phyloP scores from a whole-genome alignment of 805 yeast genomes.

The Metschnikowia borealis region DNA sequence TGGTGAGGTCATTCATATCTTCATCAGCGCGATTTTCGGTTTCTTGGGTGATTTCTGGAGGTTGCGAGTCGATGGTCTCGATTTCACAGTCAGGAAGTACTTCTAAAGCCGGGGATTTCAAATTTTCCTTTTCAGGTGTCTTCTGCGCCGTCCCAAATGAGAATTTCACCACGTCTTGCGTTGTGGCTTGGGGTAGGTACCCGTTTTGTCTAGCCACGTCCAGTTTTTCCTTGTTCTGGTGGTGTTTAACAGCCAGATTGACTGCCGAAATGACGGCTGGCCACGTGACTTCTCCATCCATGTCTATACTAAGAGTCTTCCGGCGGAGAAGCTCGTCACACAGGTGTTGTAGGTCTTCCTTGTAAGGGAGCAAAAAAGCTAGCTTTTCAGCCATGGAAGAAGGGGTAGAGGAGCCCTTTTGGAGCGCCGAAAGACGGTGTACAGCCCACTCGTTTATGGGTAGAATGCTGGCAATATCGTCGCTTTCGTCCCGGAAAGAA shows the following conservation, averaged over 20 bases:
- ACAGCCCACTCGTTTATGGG: constrained; percentile 21
- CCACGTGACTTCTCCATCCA: constrained; percentile 20
- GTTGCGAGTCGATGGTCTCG: neutral
- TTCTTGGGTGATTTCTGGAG: neutral
- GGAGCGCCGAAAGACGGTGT: neutral
- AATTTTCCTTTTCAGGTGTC: neutral
- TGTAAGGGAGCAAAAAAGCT: constrained; percentile 30
- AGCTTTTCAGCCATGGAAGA: constrained; percentile 14
- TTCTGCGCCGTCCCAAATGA: constrained; percentile 10
- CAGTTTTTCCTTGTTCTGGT: constrained; percentile 34
- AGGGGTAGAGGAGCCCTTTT: neutral
- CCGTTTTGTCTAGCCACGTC: constrained; percentile 37
- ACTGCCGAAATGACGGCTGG: constrained; percentile 27
- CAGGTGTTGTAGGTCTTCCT: constrained; percentile 26
- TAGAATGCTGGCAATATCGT: constrained; percentile 33
- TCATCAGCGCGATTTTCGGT: neutral
- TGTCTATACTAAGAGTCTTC: constrained; percentile 4
- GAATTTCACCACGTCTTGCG: constrained; percentile 44
- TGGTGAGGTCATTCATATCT: neutral
- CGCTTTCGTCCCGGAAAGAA: constrained; percentile 39
- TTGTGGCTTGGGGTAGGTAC: constrained; percentile 46
- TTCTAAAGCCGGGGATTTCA: neutral
- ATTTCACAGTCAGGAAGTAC: neutral
- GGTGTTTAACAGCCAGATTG: constrained; percentile 29
- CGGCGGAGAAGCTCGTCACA: constrained; percentile 13